Conservation (phyloP, 345 rosid species). For the Camelina hispida region DNA sequence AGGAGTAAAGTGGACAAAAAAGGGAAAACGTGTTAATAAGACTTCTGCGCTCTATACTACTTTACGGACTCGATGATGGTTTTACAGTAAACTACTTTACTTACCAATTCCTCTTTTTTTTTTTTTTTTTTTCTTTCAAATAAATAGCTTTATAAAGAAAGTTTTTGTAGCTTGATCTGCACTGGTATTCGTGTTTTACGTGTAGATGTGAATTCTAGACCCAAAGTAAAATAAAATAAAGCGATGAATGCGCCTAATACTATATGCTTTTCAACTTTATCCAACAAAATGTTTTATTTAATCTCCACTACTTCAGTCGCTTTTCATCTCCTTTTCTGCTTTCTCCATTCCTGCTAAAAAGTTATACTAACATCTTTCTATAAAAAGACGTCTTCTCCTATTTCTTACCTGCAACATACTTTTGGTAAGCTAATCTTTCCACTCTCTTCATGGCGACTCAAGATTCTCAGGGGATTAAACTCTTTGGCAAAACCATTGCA, state of each 20-base stretch:
- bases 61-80: constrained; percentile 17
- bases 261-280: background rate
- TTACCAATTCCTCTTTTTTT: background rate
- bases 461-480: constrained; percentile 69
- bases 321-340: constrained; percentile 10
- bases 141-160: background rate
- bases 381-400: constrained; percentile 25
- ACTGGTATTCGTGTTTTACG: constrained; percentile 17
- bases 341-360: background rate
- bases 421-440: background rate
- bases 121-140: background rate
- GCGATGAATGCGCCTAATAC: constrained; percentile 9
- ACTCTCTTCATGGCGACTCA: constrained; percentile 49
- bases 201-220: constrained; percentile 13
- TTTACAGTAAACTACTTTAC: background rate
- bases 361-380: background rate
- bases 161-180: constrained; percentile 9
- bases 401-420: constrained; percentile 3
- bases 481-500: constrained; percentile 71
- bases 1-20: background rate
- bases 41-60: background rate
- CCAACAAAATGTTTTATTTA: background rate
- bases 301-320: constrained; percentile 21
- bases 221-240: constrained; percentile 16
- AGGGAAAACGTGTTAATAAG: constrained; percentile 3